phyloP scores from a whole-genome alignment of 306 rosid species.

The Medicago ruthenica region DNA sequence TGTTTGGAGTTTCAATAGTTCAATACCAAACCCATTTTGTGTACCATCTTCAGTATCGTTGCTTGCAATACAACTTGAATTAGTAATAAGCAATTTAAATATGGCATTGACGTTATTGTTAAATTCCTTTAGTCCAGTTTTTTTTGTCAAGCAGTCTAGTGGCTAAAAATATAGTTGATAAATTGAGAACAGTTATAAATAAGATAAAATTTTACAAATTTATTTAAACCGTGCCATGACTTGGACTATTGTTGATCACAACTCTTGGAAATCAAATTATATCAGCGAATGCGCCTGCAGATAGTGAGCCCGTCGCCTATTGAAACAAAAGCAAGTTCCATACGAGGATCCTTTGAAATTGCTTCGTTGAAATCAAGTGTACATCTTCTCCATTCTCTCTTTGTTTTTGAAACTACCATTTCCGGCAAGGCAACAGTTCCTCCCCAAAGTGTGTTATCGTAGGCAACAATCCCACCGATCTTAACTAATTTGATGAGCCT shows the following conservation, averaged over 20 bases:
- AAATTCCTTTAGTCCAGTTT: too few relatives aligned
- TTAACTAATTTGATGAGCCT: slow-evolving; percentile 55
- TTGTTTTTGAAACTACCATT: slow-evolving; percentile 34
- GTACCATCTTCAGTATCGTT: not conserved
- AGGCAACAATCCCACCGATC: slow-evolving; percentile 57
- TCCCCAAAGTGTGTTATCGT: slow-evolving; percentile 68
- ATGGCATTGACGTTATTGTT: too few relatives aligned
- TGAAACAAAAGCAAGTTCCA: slow-evolving; percentile 50
- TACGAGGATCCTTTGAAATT: slow-evolving; percentile 53
- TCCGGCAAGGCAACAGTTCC: slow-evolving; percentile 60
- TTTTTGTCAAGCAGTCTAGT: too few relatives aligned
- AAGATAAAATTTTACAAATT: not conserved
- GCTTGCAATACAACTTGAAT: not conserved
- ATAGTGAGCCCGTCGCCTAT: slow-evolving; percentile 64
- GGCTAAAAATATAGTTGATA: too few relatives aligned
- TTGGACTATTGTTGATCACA: not conserved
- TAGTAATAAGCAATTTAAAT: too few relatives aligned
- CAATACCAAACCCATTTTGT: not conserved
- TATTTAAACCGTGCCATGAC: not conserved
- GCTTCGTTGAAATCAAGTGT: slow-evolving; percentile 52
- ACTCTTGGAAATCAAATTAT: not conserved
- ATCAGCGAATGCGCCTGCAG: slow-evolving; percentile 49
- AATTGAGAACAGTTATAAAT: not conserved
- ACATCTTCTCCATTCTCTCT: slow-evolving; percentile 26
- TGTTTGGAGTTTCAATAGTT: not conserved